A percentile compares a stretch with the other conserved stretches of the same genome.
Evolutionary conservation across 495 filamentous ascomycete species (phyloP).

Genomic region (Elaphomyces granulatus): DNA sequence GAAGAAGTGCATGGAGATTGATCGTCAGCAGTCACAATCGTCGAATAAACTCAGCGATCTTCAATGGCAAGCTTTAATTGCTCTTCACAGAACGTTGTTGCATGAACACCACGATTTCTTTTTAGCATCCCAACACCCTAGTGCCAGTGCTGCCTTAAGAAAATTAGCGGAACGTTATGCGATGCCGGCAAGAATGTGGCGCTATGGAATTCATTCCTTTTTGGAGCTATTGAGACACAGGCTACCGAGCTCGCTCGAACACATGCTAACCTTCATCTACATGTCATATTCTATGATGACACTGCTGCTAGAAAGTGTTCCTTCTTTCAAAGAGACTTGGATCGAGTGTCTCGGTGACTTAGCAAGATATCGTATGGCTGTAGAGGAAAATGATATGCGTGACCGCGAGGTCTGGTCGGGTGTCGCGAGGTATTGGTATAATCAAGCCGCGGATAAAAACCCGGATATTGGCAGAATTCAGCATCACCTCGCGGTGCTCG

Average conservation of each 20-base stretch:
- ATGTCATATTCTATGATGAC: constrained; percentile 73
- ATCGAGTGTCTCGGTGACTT: constrained; percentile 80
- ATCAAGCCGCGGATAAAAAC: constrained; percentile 54
- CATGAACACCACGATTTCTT: constrained; percentile 78
- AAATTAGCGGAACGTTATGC: constrained; percentile 51
- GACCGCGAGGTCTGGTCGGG: constrained; percentile 69
- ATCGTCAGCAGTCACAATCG: constrained; percentile 40
- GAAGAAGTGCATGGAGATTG: constrained; percentile 60
- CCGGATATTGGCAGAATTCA: constrained; percentile 62
- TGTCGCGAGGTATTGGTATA: constrained; percentile 70
- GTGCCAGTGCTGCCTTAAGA: constrained; percentile 43
- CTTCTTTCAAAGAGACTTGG: constrained; percentile 71
- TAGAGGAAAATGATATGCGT: constrained; percentile 54
- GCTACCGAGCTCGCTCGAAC: constrained; percentile 55
- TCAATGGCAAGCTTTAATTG: constrained; percentile 62
- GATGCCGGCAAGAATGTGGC: constrained; percentile 79
- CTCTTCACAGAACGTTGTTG: constrained; percentile 54
- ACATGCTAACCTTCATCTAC: constrained; percentile 73
- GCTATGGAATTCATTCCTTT: constrained; percentile 67
- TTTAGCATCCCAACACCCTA: constrained; percentile 60
- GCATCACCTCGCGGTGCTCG: constrained; percentile 73
- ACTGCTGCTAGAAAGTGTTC: constrained; percentile 59
- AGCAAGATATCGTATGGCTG: constrained; percentile 60
- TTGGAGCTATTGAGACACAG: constrained; percentile 57
- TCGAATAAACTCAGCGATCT: constrained; percentile 36